Evolutionary conservation across 495 filamentous ascomycete genomes (phyloP).

Genomic region (Penicillium herquei): DNA sequence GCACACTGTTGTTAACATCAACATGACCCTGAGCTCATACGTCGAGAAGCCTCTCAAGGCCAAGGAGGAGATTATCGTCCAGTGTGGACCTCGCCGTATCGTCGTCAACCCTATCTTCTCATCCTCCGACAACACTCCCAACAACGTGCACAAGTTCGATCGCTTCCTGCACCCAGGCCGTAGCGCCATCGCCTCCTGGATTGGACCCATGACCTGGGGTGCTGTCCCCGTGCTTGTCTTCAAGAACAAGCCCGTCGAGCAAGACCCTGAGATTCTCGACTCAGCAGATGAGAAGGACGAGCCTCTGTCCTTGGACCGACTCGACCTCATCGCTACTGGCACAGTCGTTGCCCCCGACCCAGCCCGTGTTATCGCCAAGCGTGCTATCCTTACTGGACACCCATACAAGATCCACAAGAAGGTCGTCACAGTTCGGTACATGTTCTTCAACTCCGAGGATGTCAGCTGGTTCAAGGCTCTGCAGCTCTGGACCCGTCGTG

Average conservation of each 20-base stretch:
- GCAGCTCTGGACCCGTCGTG: slow-evolving; percentile 89
- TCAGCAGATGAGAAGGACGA: slow-evolving; percentile 30
- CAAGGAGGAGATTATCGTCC: slow-evolving; percentile 86
- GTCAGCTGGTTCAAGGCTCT: slow-evolving; percentile 95
- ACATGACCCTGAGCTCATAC: slow-evolving; percentile 74
- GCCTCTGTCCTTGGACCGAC: slow-evolving; percentile 33
- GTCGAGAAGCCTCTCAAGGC: slow-evolving; percentile 72
- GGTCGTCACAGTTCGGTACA: slow-evolving; percentile 93
- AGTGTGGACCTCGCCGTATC: slow-evolving; percentile 82
- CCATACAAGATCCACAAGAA: slow-evolving; percentile 98
- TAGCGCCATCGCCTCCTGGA: slow-evolving; percentile 86
- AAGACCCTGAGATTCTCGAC: slow-evolving; percentile 42
- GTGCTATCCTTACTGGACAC: slow-evolving; percentile 91
- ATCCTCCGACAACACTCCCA: slow-evolving; percentile 75
- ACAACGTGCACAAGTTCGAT: slow-evolving; percentile 95
- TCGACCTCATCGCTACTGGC: slow-evolving; percentile 78
- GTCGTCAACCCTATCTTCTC: slow-evolving; percentile 90
- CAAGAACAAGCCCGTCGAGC: slow-evolving; percentile 48
- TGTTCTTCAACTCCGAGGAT: slow-evolving; percentile 98
- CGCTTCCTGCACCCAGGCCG: slow-evolving; percentile 89
- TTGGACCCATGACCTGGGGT: slow-evolving; percentile 90
- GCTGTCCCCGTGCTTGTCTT: slow-evolving; percentile 86
- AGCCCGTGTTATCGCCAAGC: slow-evolving; percentile 83
- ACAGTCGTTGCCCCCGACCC: slow-evolving; percentile 79
- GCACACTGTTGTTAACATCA: slow-evolving; percentile 79